Evolutionary conservation across 352 stramenopile genomes (phyloP), one percentile per base, ranked within the genome.

Genomic region (Phytophthora pistaciae): DNA sequence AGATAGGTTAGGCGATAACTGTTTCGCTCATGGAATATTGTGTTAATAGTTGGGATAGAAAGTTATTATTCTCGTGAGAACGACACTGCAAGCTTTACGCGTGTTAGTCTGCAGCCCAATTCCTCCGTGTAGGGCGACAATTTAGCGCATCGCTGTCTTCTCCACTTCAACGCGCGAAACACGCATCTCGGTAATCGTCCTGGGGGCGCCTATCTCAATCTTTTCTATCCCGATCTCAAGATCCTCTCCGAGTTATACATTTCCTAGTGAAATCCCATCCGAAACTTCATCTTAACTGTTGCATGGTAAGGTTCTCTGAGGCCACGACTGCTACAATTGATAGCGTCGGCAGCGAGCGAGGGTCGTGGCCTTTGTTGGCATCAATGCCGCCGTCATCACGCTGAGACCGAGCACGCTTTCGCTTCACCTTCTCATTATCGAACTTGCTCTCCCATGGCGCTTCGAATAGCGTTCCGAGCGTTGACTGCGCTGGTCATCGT

Each of bases 101-200:
- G 36, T 18, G 33, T 48, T 48, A 16, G n/a, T 48, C 14, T 44
- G 36, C 36, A 44, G 36, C 29, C 29, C 29, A 33, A 10, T n/a
- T 44, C 11, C 3, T 18, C 16, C 40, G 16, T 48, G 40, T 48
- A 9, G 29, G 29, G 2, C 6, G 29, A 10, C 29, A 33, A 33
- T 33, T 33, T 10, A 33, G 42, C 42, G 5, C 40, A 21, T 49
- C 16, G 5, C 42, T n/a, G 42, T 48, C 40, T 18, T 42, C 36
- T 16, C 36, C 25, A 56, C 29, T 56, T 54, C 38, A 63, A 63
- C 20, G 16, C n/a, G 27, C 16, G 46, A 48, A 48, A n/a, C 27
- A 21, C 27, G 33, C 40, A 55, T 71, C 64, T 71, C 64, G 64
- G 56, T 71, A 71, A 71, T 71, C 64, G 64, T 40, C n/a, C 56